Evolutionary conservation across 2,329 filamentous ascomycete species (phyloP).

Genomic region (Aspergillus oerlinghausenensis): DNA sequence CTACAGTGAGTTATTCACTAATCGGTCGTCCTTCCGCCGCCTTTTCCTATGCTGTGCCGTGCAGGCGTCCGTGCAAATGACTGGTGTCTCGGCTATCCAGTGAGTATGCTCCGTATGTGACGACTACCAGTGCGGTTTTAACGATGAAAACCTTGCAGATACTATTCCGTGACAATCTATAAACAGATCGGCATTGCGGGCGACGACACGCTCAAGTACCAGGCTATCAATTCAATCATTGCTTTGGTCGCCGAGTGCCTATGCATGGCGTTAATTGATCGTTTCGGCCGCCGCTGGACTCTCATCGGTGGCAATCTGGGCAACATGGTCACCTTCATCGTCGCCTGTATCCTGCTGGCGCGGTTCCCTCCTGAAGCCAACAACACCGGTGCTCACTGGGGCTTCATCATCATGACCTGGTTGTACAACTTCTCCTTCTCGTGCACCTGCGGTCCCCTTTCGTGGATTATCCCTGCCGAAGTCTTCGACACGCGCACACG

Average conservation of each 20-base stretch:
- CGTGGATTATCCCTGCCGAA: conserved; percentile 59
- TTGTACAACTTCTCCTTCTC: conserved; percentile 75
- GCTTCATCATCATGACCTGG: conserved; percentile 74
- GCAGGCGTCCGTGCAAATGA: conserved; percentile 72
- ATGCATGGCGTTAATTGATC: conserved; percentile 64
- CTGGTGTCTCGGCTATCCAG: conserved; percentile 68
- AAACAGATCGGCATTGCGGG: conserved; percentile 63
- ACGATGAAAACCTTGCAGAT: conserved; percentile 31
- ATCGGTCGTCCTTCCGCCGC: conserved; percentile 64
- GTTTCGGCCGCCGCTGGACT: conserved; percentile 65
- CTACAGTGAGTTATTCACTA: conserved; percentile 64
- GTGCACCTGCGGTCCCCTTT: conserved; percentile 64
- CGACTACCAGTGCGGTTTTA: not conserved
- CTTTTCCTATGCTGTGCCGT: conserved; percentile 65
- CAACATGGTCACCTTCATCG: conserved; percentile 69
- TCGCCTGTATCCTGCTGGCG: conserved; percentile 55
- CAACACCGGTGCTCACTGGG: conserved; percentile 33
- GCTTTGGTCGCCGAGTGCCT: conserved; percentile 64
- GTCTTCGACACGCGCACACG: conserved; percentile 75
- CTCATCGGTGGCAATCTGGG: conserved; percentile 67
- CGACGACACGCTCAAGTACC: conserved; percentile 65
- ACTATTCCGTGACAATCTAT: conserved; percentile 66
- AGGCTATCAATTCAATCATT: conserved; percentile 69
- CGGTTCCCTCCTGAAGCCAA: conserved; percentile 57
- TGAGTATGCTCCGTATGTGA: conserved; percentile 14